Conservation (phyloP, 192 early-diverging fungal genomes). For the Jimgerdemannia lactiflua region DNA sequence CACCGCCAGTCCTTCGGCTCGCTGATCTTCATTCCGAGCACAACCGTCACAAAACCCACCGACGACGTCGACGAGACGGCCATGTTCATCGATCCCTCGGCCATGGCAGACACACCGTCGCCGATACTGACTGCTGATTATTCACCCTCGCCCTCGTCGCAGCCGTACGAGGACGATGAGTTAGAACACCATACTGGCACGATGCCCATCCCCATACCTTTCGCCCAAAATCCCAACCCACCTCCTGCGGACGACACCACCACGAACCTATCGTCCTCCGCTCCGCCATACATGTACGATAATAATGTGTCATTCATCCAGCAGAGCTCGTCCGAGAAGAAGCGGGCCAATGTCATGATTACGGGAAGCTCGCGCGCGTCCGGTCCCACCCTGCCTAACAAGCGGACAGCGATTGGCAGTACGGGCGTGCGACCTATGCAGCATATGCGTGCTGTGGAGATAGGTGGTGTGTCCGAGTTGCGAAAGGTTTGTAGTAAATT, state of each 20-base stretch:
- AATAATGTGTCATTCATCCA: conserved; percentile 6
- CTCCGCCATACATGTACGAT: conserved; percentile 32
- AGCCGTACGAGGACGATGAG: neutral
- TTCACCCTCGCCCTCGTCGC: neutral
- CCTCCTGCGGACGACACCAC: conserved; percentile 27
- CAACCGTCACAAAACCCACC: neutral
- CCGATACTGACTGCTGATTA: neutral
- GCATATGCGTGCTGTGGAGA: neutral
- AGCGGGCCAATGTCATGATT: conserved; percentile 1
- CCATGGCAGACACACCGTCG: neutral
- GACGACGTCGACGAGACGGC: neutral
- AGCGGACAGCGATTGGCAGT: neutral
- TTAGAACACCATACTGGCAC: neutral
- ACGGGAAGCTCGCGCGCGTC: conserved; percentile 4
- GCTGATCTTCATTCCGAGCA: too few species aligned
- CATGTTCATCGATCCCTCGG: neutral
- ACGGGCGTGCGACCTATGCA: neutral
- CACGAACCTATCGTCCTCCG: conserved; percentile 29
- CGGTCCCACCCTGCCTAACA: neutral
- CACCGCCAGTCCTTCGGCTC: neutral
- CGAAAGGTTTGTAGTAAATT: neutral
- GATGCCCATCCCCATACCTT: neutral
- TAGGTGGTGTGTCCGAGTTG: neutral
- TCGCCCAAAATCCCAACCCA: neutral
- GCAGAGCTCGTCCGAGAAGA: neutral